Evolutionary conservation across 169 alveolate species (phyloP).

Genomic region (Amoebophrya sp.): DNA sequence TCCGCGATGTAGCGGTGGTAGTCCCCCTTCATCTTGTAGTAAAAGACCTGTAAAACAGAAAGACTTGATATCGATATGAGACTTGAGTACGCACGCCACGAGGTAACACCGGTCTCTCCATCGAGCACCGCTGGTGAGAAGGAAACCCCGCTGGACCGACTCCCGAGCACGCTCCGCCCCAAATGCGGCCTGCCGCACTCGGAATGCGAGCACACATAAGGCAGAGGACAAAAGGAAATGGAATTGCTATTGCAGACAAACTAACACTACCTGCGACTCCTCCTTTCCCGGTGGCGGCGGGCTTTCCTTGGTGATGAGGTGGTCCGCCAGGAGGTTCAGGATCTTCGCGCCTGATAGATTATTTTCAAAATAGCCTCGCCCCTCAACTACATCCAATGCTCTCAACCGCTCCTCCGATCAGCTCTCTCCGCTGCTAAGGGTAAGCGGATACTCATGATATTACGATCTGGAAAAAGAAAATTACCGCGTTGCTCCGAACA

Average conservation of each 20-base stretch:
- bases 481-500: neutral
- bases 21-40: constrained; percentile 98
- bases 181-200: too few relatives aligned
- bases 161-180: too few relatives aligned
- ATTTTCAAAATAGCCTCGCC: constrained; percentile 33
- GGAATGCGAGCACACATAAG: neutral
- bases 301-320: constrained; percentile 50
- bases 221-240: neutral
- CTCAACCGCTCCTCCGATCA: neutral
- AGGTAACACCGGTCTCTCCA: too few relatives aligned
- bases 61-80: neutral
- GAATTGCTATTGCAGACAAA: too few relatives aligned
- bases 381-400: neutral
- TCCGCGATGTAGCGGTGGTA: constrained; percentile 86
- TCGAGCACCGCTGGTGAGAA: too few relatives aligned
- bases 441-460: neutral
- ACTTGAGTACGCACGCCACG: too few relatives aligned
- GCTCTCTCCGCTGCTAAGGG: neutral
- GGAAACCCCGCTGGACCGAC: too few relatives aligned
- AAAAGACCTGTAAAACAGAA: constrained; percentile 64
- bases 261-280: neutral
- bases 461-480: neutral
- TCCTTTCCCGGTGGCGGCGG: neutral
- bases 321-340: constrained; percentile 60
- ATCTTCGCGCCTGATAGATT: constrained; percentile 72